A percentile compares a stretch with the other conserved stretches of the same genome.
These are phyloP conservation scores for Teunomyces tritomae DNA, from an alignment of 805 yeast species.

Conservation along the genomic window DNA sequence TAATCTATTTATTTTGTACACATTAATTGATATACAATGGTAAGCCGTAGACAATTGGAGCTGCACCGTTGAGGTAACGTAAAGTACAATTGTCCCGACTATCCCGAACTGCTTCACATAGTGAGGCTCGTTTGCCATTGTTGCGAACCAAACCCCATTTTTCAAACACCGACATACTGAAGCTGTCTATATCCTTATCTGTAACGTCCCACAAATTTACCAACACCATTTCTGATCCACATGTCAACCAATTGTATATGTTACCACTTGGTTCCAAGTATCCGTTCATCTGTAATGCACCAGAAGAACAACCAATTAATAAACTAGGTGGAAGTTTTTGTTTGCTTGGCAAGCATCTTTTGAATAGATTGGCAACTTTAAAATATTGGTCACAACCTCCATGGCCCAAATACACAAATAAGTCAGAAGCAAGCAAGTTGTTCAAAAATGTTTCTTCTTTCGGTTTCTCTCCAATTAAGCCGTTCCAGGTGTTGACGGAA, in stretches of 20 bases:
- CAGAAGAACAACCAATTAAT: slow-evolving; percentile 90
- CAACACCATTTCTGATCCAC: slow-evolving; percentile 79
- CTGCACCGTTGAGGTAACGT: slow-evolving; percentile 81
- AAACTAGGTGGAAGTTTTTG: slow-evolving; percentile 56
- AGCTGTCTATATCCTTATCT: slow-evolving; percentile 88
- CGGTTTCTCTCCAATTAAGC: slow-evolving; percentile 57
- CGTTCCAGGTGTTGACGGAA: slow-evolving; percentile 44
- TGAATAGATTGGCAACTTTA: slow-evolving; percentile 48
- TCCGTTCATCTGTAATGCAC: slow-evolving; percentile 57
- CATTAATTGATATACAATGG: slow-evolving; percentile 44
- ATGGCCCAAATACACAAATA: slow-evolving; percentile 86
- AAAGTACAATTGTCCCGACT: slow-evolving; percentile 71
- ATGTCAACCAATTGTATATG: slow-evolving; percentile 67
- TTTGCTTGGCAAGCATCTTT: slow-evolving; percentile 25
- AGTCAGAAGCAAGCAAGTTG: slow-evolving; percentile 36
- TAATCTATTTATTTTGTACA: not conserved
- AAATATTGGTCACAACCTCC: slow-evolving; percentile 93
- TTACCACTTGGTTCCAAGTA: slow-evolving; percentile 73
- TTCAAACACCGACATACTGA: slow-evolving; percentile 58
- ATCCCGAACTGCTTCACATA: slow-evolving; percentile 55
- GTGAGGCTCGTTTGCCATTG: slow-evolving; percentile 15
- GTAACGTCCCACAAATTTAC: slow-evolving; percentile 97
- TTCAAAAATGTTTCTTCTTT: slow-evolving; percentile 48
- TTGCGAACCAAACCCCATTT: slow-evolving; percentile 57
- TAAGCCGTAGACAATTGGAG: slow-evolving; percentile 87